Evolutionary conservation across 495 filamentous ascomycete genomes (phyloP).

Genomic region (Penicillium canescens): DNA sequence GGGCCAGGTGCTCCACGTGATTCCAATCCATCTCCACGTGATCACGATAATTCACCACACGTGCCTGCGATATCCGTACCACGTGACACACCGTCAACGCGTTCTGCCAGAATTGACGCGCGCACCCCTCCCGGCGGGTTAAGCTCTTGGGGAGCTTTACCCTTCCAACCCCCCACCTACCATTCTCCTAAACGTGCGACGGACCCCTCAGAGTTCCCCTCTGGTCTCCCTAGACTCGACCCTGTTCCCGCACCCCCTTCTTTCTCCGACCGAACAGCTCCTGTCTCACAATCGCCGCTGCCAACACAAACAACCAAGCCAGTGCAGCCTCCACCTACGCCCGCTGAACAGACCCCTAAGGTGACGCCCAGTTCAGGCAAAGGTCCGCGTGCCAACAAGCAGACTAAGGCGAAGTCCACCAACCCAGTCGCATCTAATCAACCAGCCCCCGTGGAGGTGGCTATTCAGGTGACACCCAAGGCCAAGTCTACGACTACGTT

Average conservation of each 20-base stretch:
- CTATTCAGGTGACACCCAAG: too few relatives aligned
- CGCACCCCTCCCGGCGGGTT: slow-evolving; percentile 1
- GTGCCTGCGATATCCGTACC: background rate
- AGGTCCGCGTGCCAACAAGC: too few relatives aligned
- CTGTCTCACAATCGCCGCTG: background rate
- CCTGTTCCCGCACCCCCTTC: background rate
- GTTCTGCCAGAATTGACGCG: slow-evolving; percentile 2
- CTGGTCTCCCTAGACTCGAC: background rate
- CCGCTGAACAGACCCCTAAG: too few relatives aligned
- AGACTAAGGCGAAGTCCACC: too few relatives aligned
- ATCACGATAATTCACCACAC: background rate
- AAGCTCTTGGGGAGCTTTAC: slow-evolving; percentile 1
- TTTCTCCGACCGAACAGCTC: background rate
- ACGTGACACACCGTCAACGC: slow-evolving; percentile 5
- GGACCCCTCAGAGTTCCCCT: background rate
- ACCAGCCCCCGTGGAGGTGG: too few relatives aligned
- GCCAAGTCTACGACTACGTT: too few relatives aligned
- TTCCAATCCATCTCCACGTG: background rate
- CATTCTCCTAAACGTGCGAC: background rate
- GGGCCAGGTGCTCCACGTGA: slow-evolving; percentile 11
- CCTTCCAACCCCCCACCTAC: slow-evolving; percentile 6
- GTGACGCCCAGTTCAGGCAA: too few relatives aligned
- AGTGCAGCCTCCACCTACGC: too few relatives aligned
- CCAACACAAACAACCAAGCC: too few relatives aligned
- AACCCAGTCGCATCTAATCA: too few relatives aligned